Evolutionary conservation across 2,329 filamentous ascomycete species (phyloP), one percentile per base, ranked within the genome.

Genomic region (Metarhizium humberi): DNA sequence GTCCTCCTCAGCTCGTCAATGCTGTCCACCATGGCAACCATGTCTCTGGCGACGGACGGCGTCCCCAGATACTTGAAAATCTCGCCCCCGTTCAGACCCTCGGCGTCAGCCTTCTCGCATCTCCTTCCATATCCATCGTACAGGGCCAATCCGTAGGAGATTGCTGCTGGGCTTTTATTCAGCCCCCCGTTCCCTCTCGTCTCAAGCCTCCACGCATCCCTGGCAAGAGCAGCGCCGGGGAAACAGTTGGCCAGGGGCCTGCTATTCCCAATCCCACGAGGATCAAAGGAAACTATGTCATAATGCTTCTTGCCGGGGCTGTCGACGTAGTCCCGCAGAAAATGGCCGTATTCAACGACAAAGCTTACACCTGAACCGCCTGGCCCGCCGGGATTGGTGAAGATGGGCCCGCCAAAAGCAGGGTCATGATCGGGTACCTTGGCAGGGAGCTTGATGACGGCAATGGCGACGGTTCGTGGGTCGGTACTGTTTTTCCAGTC

Each of bases 301-400:
- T 74, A 74, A 55, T 73, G 70, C 5, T 63, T 64, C 30, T 56
- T 59, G 25, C 63, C 65, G 5, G 62, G 61, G 38, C 58, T 62
- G 47, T 68, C 66, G 10, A 61, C 48, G 4, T 61, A 53, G 42
- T 52, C 32, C 47, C 68, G 73, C 10, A 75, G 57, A 16, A 52
- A 30, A 3, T 49, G 54, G 13, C 66, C 73, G 2, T 32, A 42
- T 1, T 4, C 3, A 10, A 67, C 60, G 8, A 69, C 38, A 13
- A 67, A 59, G 0, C 20, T 30, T 3, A 75, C 66, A 11, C 75
- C 75, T 0, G 71, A 73, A n/a, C 64, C 70, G 29, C 74, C 72
- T 0, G 75, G 75, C 0, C 75, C 75, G 46, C 75, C 75, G 0
- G 74, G 74, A 62, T 76, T 76, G 49, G 64, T 60, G 59, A 77